Evolutionary conservation across 306 rosid species (phyloP).

Genomic region (Pyrus pyrifolia): DNA sequence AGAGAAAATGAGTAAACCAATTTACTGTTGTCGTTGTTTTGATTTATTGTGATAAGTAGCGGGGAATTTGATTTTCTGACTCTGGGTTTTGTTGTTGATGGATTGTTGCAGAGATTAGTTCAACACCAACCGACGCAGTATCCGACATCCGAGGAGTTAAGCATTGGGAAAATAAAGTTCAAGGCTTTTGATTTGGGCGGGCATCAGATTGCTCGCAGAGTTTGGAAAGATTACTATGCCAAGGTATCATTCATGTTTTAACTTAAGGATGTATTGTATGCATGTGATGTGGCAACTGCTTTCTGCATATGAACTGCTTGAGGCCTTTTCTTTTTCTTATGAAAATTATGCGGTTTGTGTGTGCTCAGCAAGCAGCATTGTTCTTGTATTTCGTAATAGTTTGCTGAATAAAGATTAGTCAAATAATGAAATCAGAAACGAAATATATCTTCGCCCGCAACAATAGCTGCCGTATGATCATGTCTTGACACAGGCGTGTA

Average conservation of each 20-base stretch:
- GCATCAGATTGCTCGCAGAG: slow-evolving; percentile 75
- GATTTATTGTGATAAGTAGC: not conserved
- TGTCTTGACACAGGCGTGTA: not conserved
- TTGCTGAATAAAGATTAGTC: not conserved
- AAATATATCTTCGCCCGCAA: not conserved
- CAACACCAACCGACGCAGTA: slow-evolving; percentile 82
- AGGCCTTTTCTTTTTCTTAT: not conserved
- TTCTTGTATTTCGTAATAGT: not conserved
- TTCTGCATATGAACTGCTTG: not conserved
- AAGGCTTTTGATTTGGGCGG: slow-evolving; percentile 88
- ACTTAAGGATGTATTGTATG: not conserved
- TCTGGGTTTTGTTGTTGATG: not conserved
- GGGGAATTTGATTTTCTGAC: not conserved
- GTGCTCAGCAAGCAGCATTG: not conserved
- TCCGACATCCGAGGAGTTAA: slow-evolving; percentile 79
- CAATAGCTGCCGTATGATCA: not conserved
- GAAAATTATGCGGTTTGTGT: not conserved
- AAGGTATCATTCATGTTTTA: slow-evolving; percentile 36
- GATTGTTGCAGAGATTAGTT: slow-evolving; percentile 63
- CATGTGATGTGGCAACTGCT: not conserved
- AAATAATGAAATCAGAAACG: not conserved
- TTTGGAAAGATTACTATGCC: slow-evolving; percentile 85
- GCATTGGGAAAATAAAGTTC: slow-evolving; percentile 82
- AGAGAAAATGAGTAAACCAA: not conserved
- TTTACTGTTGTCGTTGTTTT: not conserved